These are phyloP conservation scores for Oryza coarctata DNA, from an alignment of 176 grass and related monocot genomes.

Conservation along the genomic window DNA sequence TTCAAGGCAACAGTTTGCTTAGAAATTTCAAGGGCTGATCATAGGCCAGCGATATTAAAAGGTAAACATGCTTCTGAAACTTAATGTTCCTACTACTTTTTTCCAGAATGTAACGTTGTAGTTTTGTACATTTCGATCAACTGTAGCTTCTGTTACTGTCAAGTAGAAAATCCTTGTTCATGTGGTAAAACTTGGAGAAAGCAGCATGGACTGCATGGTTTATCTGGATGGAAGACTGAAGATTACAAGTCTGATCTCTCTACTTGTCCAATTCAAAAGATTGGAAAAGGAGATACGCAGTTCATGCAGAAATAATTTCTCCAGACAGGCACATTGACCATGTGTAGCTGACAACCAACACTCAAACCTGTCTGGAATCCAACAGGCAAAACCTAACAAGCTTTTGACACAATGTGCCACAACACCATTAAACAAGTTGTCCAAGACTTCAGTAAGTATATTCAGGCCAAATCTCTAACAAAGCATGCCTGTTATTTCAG, in stretches of 20 bases:
- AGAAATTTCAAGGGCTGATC: not conserved
- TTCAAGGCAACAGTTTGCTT: not conserved
- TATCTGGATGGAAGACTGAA: not conserved
- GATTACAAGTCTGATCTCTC: not conserved
- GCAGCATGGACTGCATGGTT: not conserved
- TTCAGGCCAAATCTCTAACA: not conserved
- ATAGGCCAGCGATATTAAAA: not conserved
- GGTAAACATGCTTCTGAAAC: not conserved
- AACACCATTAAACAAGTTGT: not conserved
- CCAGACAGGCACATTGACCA: not conserved
- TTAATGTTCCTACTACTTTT: not conserved
- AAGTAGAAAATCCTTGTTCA: not conserved
- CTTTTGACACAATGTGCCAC: not conserved
- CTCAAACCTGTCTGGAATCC: not conserved
- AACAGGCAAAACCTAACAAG: not conserved
- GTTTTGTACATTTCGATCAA: not conserved
- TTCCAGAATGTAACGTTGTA: not conserved
- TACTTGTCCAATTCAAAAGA: not conserved
- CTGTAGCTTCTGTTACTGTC: not conserved
- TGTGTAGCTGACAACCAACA: not conserved
- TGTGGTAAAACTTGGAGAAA: not conserved
- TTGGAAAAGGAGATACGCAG: not conserved
- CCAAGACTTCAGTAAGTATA: not conserved
- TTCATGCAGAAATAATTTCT: not conserved
- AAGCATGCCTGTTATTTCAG: not conserved